phyloP scores from a whole-genome alignment of 225 moss, liverwort and hornwort species.

The Sphagnum tenellum region DNA sequence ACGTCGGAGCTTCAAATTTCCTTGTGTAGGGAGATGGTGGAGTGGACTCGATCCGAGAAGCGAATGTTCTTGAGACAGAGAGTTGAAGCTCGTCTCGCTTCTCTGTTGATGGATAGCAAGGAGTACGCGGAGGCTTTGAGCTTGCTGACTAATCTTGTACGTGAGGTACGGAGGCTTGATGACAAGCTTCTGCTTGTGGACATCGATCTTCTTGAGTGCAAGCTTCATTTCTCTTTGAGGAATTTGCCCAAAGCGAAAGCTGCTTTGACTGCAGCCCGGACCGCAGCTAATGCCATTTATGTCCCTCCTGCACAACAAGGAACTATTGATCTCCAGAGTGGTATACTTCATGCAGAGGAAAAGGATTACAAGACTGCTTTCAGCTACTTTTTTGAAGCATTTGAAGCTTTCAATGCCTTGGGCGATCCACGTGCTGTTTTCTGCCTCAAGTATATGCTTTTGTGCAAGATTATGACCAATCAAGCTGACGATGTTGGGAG shows the following conservation, averaged over 20 bases:
- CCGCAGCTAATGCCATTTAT: no score
- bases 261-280: background rate
- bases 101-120: constrained; percentile 42
- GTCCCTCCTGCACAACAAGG: no score
- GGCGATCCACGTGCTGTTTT: no score
- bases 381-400: no score
- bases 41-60: constrained; percentile 38
- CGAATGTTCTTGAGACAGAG: constrained; percentile 40
- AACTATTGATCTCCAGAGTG: no score
- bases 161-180: constrained; percentile 40
- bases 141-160: constrained; percentile 27
- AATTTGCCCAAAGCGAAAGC: constrained; percentile 50
- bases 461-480: no score
- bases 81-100: constrained; percentile 38
- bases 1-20: constrained; percentile 43
- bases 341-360: no score
- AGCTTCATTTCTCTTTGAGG: constrained; percentile 38
- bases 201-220: constrained; percentile 41
- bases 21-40: constrained; percentile 42
- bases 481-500: no score
- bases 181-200: constrained; percentile 41
- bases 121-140: constrained; percentile 38
- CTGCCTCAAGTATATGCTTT: no score
- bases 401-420: no score
- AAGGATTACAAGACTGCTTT: no score